Conservation (phyloP, 306 rosid species). For the Lathyrus aphaca region DNA sequence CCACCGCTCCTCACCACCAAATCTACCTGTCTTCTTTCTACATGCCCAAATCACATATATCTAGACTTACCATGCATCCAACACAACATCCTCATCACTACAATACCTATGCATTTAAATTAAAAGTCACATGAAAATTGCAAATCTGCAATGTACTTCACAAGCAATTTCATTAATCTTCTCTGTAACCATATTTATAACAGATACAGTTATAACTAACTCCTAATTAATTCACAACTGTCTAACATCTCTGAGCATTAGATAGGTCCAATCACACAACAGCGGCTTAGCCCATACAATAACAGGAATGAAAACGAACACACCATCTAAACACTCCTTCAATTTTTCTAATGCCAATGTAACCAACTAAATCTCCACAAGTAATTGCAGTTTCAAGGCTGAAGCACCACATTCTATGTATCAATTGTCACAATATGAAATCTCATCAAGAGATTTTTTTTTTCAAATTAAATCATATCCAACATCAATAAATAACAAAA, state of each 20-base stretch:
- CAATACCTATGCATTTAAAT: no score
- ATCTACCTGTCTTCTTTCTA: no score
- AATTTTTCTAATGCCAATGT: background rate
- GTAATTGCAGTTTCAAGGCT: background rate
- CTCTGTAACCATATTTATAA: background rate
- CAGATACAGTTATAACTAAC: background rate
- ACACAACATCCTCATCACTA: no score
- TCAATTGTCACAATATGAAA: constrained; percentile 8
- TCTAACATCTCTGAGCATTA: background rate
- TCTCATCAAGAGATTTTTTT: background rate
- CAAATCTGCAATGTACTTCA: background rate
- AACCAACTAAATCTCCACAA: background rate
- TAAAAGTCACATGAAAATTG: no score
- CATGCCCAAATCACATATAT: no score
- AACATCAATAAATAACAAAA: background rate
- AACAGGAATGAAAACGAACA: no score
- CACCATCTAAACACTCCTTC: no score
- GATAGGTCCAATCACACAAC: background rate
- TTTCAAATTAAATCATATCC: background rate
- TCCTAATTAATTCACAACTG: constrained; percentile 6
- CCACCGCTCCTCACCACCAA: no score
- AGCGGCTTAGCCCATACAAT: no score
- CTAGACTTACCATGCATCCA: no score
- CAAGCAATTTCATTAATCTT: background rate
- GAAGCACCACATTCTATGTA: constrained; percentile 20